phyloP scores from a whole-genome alignment of 495 filamentous ascomycete genomes.

The Oleoguttula mirabilis region DNA sequence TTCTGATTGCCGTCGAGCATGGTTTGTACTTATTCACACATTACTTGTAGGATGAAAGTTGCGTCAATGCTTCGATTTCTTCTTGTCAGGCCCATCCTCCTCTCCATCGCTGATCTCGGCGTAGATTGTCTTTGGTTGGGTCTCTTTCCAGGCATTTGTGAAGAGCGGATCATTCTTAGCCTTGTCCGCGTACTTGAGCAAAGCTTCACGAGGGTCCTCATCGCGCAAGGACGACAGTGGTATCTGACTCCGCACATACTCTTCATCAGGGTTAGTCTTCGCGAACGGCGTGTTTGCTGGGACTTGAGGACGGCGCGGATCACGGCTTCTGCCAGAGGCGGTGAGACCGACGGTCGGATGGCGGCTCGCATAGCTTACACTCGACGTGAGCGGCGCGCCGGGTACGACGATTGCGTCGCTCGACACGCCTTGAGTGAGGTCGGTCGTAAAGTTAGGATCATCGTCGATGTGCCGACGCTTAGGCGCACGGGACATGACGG shows the following conservation, averaged over 20 bases:
- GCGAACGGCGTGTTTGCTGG: conserved; percentile 83
- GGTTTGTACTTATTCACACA: too few species aligned
- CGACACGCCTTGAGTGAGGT: conserved; percentile 62
- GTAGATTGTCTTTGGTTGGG: conserved; percentile 87
- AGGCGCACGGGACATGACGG: conserved; percentile 84
- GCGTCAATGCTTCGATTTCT: conserved; percentile 11
- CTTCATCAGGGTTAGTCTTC: conserved; percentile 80
- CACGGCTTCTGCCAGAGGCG: conserved; percentile 64
- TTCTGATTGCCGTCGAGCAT: too few species aligned
- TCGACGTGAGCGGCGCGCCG: conserved; percentile 36
- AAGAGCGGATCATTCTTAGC: conserved; percentile 90
- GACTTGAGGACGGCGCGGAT: conserved; percentile 68
- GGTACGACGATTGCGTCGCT: conserved; percentile 65
- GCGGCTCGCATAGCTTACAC: conserved; percentile 46
- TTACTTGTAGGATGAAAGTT: too few species aligned
- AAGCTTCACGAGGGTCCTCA: conserved; percentile 87
- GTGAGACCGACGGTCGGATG: conserved; percentile 63
- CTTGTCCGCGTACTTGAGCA: conserved; percentile 89
- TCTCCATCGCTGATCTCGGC: conserved; percentile 89
- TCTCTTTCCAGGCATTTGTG: conserved; percentile 82
- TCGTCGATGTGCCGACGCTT: conserved; percentile 94
- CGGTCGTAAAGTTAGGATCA: conserved; percentile 71
- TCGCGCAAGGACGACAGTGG: conserved; percentile 90
- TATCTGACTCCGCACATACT: conserved; percentile 75
- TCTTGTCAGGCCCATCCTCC: conserved; percentile 36